Evolutionary conservation across 805 yeast species (phyloP).

Genomic region (Candida railenensis): DNA sequence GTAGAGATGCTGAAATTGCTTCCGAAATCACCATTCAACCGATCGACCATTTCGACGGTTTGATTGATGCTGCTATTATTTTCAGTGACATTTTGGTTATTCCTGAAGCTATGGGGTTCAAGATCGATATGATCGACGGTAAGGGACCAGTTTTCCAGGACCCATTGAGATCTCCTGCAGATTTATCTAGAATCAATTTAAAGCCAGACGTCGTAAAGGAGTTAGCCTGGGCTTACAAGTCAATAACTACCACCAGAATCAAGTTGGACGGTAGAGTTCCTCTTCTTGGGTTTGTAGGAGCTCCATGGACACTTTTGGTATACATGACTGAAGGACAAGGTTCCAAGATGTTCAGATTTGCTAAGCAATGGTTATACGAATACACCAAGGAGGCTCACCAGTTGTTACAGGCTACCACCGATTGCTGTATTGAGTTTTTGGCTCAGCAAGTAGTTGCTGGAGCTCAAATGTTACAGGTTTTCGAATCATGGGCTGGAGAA

Average conservation of each 20-base stretch:
- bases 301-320: conserved; percentile 96
- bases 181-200: conserved; percentile 56
- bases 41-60: conserved; percentile 80
- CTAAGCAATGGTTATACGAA: conserved; percentile 87
- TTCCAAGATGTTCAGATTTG: conserved; percentile 84
- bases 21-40: conserved; percentile 96
- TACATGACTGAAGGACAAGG: conserved; percentile 99
- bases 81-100: conserved; percentile 93
- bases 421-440: conserved; percentile 86
- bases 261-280: conserved; percentile 91
- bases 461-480: conserved; percentile 95
- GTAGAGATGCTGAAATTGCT: conserved; percentile 92
- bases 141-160: conserved; percentile 91
- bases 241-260: conserved; percentile 87
- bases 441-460: conserved; percentile 96
- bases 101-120: conserved; percentile 98
- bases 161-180: conserved; percentile 76
- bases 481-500: conserved; percentile 98
- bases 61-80: conserved; percentile 94
- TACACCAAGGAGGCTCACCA: conserved; percentile 70
- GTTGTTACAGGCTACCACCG: conserved; percentile 75
- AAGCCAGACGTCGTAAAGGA: conserved; percentile 72
- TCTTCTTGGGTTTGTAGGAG: conserved; percentile 91
- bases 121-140: conserved; percentile 89
- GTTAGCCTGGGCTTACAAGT: conserved; percentile 90